These are phyloP conservation scores for Fomitopsis serialis DNA, from an alignment of 768 basidiomycete genomes.

Conservation along the genomic window DNA sequence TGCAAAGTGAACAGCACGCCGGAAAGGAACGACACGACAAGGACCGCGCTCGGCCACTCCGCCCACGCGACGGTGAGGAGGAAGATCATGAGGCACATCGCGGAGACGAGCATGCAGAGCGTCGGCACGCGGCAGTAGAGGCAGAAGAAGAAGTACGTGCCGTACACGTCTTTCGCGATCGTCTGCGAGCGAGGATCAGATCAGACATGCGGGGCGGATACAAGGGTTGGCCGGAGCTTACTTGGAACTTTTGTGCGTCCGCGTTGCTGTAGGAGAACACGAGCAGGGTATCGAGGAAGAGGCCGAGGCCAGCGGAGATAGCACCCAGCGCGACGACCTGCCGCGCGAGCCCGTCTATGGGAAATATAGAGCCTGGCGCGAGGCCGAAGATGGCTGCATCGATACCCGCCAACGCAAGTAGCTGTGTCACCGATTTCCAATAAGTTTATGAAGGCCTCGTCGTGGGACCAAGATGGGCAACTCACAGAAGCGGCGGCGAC, in stretches of 20 bases:
- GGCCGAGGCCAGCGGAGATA: constrained; percentile 58
- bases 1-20: constrained; percentile 60
- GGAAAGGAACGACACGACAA: constrained; percentile 50
- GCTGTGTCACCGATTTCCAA: constrained; percentile 36
- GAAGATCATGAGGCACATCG: constrained; percentile 55
- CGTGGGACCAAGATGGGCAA: constrained; percentile 9
- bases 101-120: constrained; percentile 52
- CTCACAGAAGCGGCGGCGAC: constrained; percentile 58
- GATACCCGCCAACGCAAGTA: constrained; percentile 53
- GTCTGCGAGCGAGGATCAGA: constrained; percentile 22
- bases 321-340: constrained; percentile 53
- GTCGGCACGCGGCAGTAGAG: constrained; percentile 61
- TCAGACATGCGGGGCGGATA: background rate
- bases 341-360: constrained; percentile 39
- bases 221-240: constrained; percentile 23
- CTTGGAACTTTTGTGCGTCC: constrained; percentile 47
- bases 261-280: constrained; percentile 55
- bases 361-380: constrained; percentile 42
- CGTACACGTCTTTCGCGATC: constrained; percentile 52
- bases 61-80: constrained; percentile 55
- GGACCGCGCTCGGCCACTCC: constrained; percentile 58
- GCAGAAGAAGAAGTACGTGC: constrained; percentile 62
- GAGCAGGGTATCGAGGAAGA: constrained; percentile 62
- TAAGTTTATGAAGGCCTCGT: too few relatives aligned
- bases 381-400: constrained; percentile 63